Conservation (phyloP, 2,329 filamentous ascomycete genomes). For the Ophiostoma himal-ulmi region DNA sequence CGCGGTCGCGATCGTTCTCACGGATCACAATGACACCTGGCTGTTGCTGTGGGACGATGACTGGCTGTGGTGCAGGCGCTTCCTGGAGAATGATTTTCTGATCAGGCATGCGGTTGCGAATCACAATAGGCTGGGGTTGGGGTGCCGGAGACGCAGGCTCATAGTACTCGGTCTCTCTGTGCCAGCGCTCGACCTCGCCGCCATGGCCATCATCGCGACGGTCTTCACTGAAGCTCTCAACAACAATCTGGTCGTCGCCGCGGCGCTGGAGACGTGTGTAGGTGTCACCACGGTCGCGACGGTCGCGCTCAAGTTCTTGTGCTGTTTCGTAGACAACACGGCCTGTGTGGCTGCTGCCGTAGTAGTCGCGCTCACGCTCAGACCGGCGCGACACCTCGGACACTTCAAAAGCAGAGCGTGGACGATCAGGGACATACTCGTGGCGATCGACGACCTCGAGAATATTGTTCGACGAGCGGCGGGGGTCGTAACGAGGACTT, state of each 20-base stretch:
- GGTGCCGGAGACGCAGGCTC: constrained; percentile 41
- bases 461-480: constrained; percentile 35
- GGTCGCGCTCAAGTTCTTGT: constrained; percentile 39
- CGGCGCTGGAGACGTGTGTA: constrained; percentile 36
- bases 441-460: constrained; percentile 41
- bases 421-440: constrained; percentile 42
- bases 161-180: constrained; percentile 59
- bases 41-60: constrained; percentile 32
- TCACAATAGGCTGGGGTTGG: constrained; percentile 49
- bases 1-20: constrained; percentile 24
- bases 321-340: constrained; percentile 41
- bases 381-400: constrained; percentile 29
- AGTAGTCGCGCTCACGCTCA: constrained; percentile 27
- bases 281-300: constrained; percentile 32
- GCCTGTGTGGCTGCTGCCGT: constrained; percentile 26
- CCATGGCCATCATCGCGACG: constrained; percentile 41
- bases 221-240: constrained; percentile 51
- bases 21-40: constrained; percentile 29
- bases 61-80: constrained; percentile 47
- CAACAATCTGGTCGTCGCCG: constrained; percentile 42
- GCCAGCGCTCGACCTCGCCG: constrained; percentile 53
- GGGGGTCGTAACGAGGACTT: constrained; percentile 28
- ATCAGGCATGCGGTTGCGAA: constrained; percentile 35
- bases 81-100: constrained; percentile 38
- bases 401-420: constrained; percentile 47